A percentile compares a stretch with the other conserved stretches of the same genome.
phyloP scores from a whole-genome alignment of 257 asterid genomes.

The Solanum tacnaense region DNA sequence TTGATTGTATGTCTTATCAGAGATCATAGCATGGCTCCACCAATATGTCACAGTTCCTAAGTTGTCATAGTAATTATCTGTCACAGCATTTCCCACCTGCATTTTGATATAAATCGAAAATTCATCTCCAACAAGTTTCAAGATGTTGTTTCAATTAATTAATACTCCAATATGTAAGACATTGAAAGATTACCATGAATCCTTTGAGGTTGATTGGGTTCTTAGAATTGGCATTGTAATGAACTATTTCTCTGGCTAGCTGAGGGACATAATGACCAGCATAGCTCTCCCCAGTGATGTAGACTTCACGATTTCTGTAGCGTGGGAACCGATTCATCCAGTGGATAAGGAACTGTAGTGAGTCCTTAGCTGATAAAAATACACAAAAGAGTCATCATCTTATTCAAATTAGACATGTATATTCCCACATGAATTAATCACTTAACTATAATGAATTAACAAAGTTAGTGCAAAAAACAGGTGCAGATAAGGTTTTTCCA shows the following conservation, averaged over 20 bases:
- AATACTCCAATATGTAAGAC: background rate
- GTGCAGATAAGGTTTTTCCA: background rate
- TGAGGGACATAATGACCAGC: slow-evolving; percentile 98
- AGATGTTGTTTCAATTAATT: background rate
- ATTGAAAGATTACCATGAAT: slow-evolving; percentile 50
- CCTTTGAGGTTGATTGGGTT: slow-evolving; percentile 65
- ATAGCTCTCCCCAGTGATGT: slow-evolving; percentile 82
- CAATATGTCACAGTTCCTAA: slow-evolving; percentile 87
- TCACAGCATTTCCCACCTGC: slow-evolving; percentile 94
- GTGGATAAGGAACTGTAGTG: slow-evolving; percentile 54
- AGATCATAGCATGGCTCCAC: slow-evolving; percentile 99
- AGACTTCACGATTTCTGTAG: slow-evolving; percentile 53
- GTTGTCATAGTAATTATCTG: slow-evolving; percentile 86
- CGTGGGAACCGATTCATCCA: slow-evolving; percentile 90
- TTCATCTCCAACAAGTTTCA: background rate
- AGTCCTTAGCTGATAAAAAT: slow-evolving; percentile 56
- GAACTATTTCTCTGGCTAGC: slow-evolving; percentile 54
- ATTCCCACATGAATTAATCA: background rate
- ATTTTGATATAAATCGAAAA: background rate
- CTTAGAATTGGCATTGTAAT: slow-evolving; percentile 37
- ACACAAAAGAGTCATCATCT: background rate
- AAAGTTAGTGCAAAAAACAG: background rate
- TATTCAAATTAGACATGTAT: background rate
- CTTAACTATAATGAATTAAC: background rate
- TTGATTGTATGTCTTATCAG: slow-evolving; percentile 68